Conservation (phyloP, 2,329 filamentous ascomycete species). For the Fusarium palustre region DNA sequence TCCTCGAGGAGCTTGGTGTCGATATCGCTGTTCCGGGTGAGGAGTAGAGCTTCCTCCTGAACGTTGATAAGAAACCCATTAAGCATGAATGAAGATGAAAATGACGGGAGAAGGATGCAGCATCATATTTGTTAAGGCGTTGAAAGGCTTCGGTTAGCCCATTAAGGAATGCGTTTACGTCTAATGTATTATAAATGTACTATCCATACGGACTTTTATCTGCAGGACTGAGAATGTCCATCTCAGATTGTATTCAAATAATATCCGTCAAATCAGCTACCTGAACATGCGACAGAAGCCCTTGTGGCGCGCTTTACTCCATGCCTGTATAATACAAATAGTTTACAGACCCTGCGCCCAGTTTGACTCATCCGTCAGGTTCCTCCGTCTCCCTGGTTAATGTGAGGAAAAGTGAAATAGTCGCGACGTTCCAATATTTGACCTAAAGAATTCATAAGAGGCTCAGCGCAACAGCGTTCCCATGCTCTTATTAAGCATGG, state of each 20-base stretch:
- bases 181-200: constrained; percentile 38
- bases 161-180: constrained; percentile 16
- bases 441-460: not conserved
- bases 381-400: not conserved
- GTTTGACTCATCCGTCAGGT: not conserved
- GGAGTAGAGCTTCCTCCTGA: constrained; percentile 46
- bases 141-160: constrained; percentile 31
- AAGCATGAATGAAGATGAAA: constrained; percentile 21
- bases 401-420: too few relatives aligned
- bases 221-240: constrained; percentile 6
- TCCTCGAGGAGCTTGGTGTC: constrained; percentile 81
- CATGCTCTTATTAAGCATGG: constrained; percentile 81
- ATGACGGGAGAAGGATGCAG: constrained; percentile 11
- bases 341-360: constrained; percentile 1
- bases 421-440: not conserved
- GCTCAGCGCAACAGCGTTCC: constrained; percentile 67
- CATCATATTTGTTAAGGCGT: constrained; percentile 38
- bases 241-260: constrained; percentile 36
- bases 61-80: constrained; percentile 21
- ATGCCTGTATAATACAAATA: constrained; percentile 19
- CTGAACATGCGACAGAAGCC: not conserved
- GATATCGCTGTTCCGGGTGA: constrained; percentile 58
- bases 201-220: constrained; percentile 10
- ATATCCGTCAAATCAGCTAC: not conserved
- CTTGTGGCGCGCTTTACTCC: not conserved